Percentiles rank a stretch among this genome's conserved stretches.
phyloP scores from a whole-genome alignment of 768 basidiomycete genomes.

The Favolaschia claudopus region DNA sequence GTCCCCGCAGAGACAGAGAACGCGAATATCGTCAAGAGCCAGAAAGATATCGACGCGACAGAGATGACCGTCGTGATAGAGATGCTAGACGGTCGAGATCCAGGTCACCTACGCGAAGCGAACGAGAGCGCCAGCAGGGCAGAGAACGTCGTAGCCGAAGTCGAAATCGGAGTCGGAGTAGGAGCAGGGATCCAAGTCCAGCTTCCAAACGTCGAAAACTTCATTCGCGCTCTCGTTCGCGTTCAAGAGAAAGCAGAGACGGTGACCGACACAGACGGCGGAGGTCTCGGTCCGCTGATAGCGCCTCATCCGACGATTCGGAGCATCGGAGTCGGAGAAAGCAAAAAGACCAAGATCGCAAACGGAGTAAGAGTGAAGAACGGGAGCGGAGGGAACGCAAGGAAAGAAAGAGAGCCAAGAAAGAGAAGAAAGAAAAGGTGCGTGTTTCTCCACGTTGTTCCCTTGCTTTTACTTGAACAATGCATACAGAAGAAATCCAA shows the following conservation, averaged over 20 bases:
- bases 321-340: constrained; percentile 54
- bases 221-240: constrained; percentile 37
- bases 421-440: constrained; percentile 72
- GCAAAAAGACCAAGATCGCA: constrained; percentile 52
- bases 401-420: constrained; percentile 69
- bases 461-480: not conserved
- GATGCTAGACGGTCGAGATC: constrained; percentile 15
- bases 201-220: constrained; percentile 39
- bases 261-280: constrained; percentile 38
- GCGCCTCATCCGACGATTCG: constrained; percentile 50
- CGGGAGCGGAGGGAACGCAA: constrained; percentile 50
- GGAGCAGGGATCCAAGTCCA: constrained; percentile 42
- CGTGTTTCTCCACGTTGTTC: constrained; percentile 21
- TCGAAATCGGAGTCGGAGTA: constrained; percentile 19
- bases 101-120: constrained; percentile 17
- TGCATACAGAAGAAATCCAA: constrained; percentile 59
- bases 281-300: constrained; percentile 48
- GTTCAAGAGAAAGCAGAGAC: constrained; percentile 37
- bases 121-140: constrained; percentile 14
- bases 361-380: constrained; percentile 44
- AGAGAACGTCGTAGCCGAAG: constrained; percentile 26
- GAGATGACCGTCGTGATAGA: constrained; percentile 15
- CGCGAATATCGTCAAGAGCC: constrained; percentile 8
- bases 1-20: constrained; percentile 8
- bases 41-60: constrained; percentile 1